Conservation (phyloP, 371 early-diverging fungal genomes). For the Sporodiniella umbellata region DNA sequence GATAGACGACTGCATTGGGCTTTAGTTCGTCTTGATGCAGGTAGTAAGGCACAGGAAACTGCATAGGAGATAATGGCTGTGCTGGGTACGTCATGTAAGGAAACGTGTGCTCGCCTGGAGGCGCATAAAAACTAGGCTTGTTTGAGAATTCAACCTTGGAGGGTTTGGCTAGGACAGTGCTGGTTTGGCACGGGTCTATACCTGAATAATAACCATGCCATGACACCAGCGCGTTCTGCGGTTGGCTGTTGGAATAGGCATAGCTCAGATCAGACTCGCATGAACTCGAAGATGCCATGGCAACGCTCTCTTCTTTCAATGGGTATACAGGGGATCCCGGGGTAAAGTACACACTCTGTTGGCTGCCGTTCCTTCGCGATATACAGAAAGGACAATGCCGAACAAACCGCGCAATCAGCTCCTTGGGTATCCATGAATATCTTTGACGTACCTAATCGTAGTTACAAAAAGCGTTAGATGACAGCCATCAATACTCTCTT, state of each 20-base stretch:
- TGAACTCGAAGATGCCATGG: background rate
- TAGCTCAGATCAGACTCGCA: too few species aligned
- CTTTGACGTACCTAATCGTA: constrained; percentile 26
- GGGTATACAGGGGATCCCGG: constrained; percentile 30
- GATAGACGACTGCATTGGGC: constrained; percentile 13
- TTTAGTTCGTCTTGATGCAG: constrained; percentile 18
- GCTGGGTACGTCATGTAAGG: background rate
- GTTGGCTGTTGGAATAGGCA: too few species aligned
- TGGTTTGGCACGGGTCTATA: too few species aligned
- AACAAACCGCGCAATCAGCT: constrained; percentile 50
- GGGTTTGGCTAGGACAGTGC: background rate
- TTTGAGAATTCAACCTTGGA: too few species aligned
- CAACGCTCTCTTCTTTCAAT: background rate
- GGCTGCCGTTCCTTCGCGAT: constrained; percentile 40
- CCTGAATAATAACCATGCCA: too few species aligned
- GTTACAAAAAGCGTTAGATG: too few species aligned
- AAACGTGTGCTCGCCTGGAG: background rate
- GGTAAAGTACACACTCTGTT: constrained; percentile 32
- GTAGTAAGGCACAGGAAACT: constrained; percentile 13
- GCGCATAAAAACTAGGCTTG: background rate
- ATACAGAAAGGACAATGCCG: constrained; percentile 50
- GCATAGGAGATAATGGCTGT: too few species aligned
- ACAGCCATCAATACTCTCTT: too few species aligned
- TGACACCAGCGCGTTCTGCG: too few species aligned
- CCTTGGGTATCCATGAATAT: constrained; percentile 53